Percentiles rank a stretch among this genome's conserved stretches.
Conservation (phyloP, 192 early-diverging fungal species). For the Mortierella antarctica region DNA sequence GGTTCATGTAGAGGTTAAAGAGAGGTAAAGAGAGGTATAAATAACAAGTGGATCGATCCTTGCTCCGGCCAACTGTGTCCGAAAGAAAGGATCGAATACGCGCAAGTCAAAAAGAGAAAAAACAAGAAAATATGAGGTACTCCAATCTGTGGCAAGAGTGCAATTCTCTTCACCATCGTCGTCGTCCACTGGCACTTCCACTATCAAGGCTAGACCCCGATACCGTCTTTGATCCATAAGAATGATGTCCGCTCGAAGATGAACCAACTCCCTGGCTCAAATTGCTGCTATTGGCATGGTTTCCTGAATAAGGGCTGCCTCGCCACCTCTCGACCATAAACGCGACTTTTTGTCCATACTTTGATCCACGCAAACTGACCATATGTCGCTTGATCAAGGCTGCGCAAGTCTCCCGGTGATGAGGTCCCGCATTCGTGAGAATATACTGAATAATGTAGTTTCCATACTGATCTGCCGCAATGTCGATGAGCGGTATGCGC, state of each 20-base stretch:
- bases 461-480: conserved; percentile 83
- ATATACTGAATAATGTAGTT: conserved; percentile 86
- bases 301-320: conserved; percentile 20
- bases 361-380: conserved; percentile 71
- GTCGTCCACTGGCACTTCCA: conserved; percentile 13
- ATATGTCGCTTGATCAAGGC: conserved; percentile 75
- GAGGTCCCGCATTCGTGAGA: conserved; percentile 64
- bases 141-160: background rate
- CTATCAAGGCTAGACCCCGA: conserved; percentile 14
- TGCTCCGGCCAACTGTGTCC: background rate
- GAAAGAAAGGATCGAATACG: background rate
- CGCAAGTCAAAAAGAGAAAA: background rate
- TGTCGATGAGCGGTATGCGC: conserved; percentile 67
- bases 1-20: background rate
- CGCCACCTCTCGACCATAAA: conserved; percentile 52
- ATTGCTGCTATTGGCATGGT: conserved; percentile 3
- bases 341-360: conserved; percentile 75
- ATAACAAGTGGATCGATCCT: background rate
- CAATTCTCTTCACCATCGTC: conserved; percentile 23
- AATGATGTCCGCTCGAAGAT: background rate
- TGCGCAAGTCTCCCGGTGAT: conserved; percentile 67
- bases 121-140: background rate
- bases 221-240: conserved; percentile 2
- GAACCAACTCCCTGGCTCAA: background rate
- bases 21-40: background rate